Conservation (phyloP, 2,329 filamentous ascomycete genomes). For the Fusarium illudens region DNA sequence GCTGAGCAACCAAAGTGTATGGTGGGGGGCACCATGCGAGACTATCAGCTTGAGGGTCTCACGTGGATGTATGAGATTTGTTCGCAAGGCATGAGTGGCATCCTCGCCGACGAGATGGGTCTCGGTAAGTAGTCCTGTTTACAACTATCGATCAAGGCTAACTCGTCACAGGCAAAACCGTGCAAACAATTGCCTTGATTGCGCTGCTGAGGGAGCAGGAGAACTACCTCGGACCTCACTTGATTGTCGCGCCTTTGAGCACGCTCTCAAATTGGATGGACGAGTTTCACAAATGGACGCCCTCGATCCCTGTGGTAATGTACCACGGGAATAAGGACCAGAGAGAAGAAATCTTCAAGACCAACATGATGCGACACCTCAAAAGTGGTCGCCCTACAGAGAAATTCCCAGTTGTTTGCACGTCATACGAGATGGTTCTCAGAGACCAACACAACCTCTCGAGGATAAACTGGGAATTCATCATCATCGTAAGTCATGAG, state of each 20-base stretch:
- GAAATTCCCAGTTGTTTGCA: conserved; percentile 90
- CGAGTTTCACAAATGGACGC: conserved; percentile 91
- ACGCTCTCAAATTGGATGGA: conserved; percentile 96
- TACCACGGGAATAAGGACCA: conserved; percentile 88
- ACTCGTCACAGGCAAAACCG: conserved; percentile 74
- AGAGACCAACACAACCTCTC: conserved; percentile 83
- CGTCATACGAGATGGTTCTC: conserved; percentile 95
- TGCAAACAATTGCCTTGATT: conserved; percentile 88
- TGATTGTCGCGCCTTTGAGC: conserved; percentile 89
- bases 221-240: conserved; percentile 82
- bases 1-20: conserved; percentile 87
- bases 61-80: conserved; percentile 93
- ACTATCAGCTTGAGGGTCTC: conserved; percentile 92
- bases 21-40: conserved; percentile 87
- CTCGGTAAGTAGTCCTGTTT: conserved; percentile 58
- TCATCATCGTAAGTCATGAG: conserved; percentile 76
- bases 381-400: conserved; percentile 64
- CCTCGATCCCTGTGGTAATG: conserved; percentile 84
- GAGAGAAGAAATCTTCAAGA: conserved; percentile 77
- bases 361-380: conserved; percentile 75
- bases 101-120: conserved; percentile 94
- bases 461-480: conserved; percentile 94
- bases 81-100: conserved; percentile 86
- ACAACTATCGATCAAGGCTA: not conserved
- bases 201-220: conserved; percentile 89